Evolutionary conservation across 2,329 filamentous ascomycete genomes (phyloP).

Genomic region (Dactylellina parvicollis): DNA sequence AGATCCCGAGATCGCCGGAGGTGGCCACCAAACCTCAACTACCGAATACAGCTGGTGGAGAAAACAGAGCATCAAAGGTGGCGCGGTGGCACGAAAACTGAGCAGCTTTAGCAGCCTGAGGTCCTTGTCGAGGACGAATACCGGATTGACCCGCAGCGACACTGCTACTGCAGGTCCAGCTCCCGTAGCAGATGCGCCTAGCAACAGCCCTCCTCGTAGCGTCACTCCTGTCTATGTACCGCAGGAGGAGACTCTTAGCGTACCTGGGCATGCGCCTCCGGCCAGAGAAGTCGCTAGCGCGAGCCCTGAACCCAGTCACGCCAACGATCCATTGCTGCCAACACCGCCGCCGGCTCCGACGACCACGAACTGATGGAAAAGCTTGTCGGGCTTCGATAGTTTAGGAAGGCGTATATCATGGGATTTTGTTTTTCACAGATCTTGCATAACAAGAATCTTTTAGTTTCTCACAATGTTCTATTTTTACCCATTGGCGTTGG

Average conservation of each 20-base stretch:
- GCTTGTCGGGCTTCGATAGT: conserved; percentile 2
- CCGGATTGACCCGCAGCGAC: conserved; percentile 11
- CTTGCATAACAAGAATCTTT: no score
- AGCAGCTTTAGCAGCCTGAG: conserved; percentile 39
- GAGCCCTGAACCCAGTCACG: neutral
- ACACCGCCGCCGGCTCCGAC: conserved; percentile 28
- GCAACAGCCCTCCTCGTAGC: conserved; percentile 2
- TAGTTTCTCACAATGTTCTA: neutral
- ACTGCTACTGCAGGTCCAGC: neutral
- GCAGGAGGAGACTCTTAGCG: neutral
- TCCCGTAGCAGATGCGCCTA: neutral
- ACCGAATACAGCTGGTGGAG: conserved; percentile 52
- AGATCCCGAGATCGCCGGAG: conserved; percentile 48
- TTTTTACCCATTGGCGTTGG: conserved; percentile 16
- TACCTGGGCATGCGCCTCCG: neutral
- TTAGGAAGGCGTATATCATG: conserved; percentile 11
- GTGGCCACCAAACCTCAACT: conserved; percentile 7
- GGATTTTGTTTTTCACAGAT: neutral
- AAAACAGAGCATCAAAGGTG: conserved; percentile 38
- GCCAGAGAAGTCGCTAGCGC: conserved; percentile 7
- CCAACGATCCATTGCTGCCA: conserved; percentile 8
- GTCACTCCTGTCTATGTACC: neutral
- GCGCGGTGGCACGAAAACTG: conserved; percentile 34
- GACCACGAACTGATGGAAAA: conserved; percentile 35
- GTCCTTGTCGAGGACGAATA: conserved; percentile 22